Evolutionary conservation across 2,329 filamentous ascomycete genomes (phyloP), one percentile per base, ranked within the genome.

Genomic region (Ascochyta koolunga): DNA sequence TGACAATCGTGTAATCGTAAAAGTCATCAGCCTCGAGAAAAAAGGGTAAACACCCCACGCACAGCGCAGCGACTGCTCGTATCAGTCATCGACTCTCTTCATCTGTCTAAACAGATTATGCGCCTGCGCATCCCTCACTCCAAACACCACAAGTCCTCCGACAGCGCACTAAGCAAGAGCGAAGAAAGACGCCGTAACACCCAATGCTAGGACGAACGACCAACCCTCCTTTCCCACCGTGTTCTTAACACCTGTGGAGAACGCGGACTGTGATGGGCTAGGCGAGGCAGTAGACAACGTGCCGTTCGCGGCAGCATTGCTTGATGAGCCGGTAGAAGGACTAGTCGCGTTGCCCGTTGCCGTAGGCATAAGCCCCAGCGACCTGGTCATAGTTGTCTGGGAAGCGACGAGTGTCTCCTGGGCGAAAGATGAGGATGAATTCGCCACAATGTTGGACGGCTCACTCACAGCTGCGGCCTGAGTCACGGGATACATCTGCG

Each of bases 401-500:
- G 13, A 27, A 16, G 38, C 38, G 11, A 19, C 40, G 8, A 25
- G 10, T 5, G 32, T n/a, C n/a, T 31, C 42, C 37, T 51, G 47
- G 1, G 33, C 11, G 15, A 13, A n/a, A 18, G 42, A 27, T 29
- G 21, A 38, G n/a, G 40, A 21, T 5, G 7, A 8, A 27, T n/a
- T 40, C 32, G 11, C 5, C n/a, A n/a, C 24, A 3, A 2, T 4
- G 18, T 1, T 5, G n/a, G 38, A 10, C 6, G 47, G 33, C 29
- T 29, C 29, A 48, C 42, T 50, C 16, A 36, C 32, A 21, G 44
- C 29, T 18, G 32, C 40, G 2, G 45, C 29, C 7, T 42, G n/a
- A 11, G 46, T 40, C 10, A 18, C 38, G 9, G 53, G 53, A 52
- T 56, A 56, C 42, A 56, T 51, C 27, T 52, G 47, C 22, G 48